Conservation (phyloP, 768 basidiomycete genomes). For the Lentinula aciculospora region DNA sequence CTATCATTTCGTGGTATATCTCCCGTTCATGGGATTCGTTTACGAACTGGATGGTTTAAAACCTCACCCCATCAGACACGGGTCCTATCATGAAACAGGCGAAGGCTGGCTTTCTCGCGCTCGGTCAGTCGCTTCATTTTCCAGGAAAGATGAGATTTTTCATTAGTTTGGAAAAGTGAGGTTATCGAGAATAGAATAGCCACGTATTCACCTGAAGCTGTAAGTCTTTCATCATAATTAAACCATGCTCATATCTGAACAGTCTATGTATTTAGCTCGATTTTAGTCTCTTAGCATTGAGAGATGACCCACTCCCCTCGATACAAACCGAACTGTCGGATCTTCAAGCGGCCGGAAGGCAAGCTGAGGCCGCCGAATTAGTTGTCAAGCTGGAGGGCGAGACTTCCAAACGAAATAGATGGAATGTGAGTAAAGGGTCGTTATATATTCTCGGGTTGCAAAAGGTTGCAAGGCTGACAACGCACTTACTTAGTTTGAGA, state of each 20-base stretch:
- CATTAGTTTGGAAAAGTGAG: slow-evolving; percentile 37
- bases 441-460: background rate
- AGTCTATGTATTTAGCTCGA: slow-evolving; percentile 53
- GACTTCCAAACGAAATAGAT: slow-evolving; percentile 69
- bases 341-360: slow-evolving; percentile 36
- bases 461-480: slow-evolving; percentile 4
- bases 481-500: slow-evolving; percentile 63
- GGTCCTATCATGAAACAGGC: slow-evolving; percentile 55
- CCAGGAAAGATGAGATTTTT: background rate
- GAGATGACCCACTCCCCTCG: slow-evolving; percentile 71
- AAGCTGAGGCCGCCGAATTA: slow-evolving; percentile 44
- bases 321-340: slow-evolving; percentile 55
- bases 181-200: slow-evolving; percentile 85
- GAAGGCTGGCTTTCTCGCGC: slow-evolving; percentile 86
- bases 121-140: slow-evolving; percentile 39
- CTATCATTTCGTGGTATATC: slow-evolving; percentile 94
- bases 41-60: slow-evolving; percentile 96
- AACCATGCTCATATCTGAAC: slow-evolving; percentile 4
- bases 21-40: slow-evolving; percentile 75
- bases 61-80: slow-evolving; percentile 73
- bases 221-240: slow-evolving; percentile 35
- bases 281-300: slow-evolving; percentile 87
- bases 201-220: slow-evolving; percentile 85
- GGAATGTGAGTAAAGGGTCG: slow-evolving; percentile 57
- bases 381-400: slow-evolving; percentile 57